Percentiles rank a stretch among this genome's conserved stretches.
phyloP scores from a whole-genome alignment of 140 eudicot species.

The Anethum foeniculum region DNA sequence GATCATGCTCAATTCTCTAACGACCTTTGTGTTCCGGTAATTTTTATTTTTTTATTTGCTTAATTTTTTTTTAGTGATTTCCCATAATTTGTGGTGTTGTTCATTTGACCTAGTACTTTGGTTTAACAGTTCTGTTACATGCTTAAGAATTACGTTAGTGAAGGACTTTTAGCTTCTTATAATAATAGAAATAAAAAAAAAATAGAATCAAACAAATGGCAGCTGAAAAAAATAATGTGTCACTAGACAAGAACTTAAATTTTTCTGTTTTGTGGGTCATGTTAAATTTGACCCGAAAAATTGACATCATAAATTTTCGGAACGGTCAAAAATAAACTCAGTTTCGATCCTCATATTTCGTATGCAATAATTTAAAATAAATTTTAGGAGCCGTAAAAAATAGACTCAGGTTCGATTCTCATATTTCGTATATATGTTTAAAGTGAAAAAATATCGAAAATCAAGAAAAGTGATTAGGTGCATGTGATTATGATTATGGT shows the following conservation, averaged over 20 bases:
- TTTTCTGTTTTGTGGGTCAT: constrained; percentile 8
- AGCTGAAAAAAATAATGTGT: constrained; percentile 9
- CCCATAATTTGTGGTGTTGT: neutral
- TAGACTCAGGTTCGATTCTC: too few species aligned
- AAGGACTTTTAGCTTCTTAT: constrained; percentile 20
- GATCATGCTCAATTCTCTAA: constrained; percentile 41
- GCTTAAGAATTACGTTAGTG: constrained; percentile 18
- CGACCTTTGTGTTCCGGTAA: constrained; percentile 58
- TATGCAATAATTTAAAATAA: too few species aligned
- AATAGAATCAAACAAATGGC: constrained; percentile 4
- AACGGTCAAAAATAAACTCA: too few species aligned
- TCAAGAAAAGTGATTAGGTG: neutral
- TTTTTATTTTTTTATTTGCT: neutral
- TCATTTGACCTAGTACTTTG: neutral
- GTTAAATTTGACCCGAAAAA: neutral
- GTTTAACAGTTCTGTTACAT: constrained; percentile 15
- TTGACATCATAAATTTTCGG: neutral
- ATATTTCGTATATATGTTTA: too few species aligned
- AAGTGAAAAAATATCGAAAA: neutral
- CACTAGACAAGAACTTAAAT: neutral
- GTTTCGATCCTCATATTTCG: too few species aligned
- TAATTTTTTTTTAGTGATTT: too few species aligned
- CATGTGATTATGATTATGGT: neutral
- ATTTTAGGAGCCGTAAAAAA: too few species aligned
- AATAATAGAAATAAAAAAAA: constrained; percentile 8